Evolutionary conservation across 2,329 filamentous ascomycete species (phyloP).

Genomic region (Lecanoromycetidae sp.): DNA sequence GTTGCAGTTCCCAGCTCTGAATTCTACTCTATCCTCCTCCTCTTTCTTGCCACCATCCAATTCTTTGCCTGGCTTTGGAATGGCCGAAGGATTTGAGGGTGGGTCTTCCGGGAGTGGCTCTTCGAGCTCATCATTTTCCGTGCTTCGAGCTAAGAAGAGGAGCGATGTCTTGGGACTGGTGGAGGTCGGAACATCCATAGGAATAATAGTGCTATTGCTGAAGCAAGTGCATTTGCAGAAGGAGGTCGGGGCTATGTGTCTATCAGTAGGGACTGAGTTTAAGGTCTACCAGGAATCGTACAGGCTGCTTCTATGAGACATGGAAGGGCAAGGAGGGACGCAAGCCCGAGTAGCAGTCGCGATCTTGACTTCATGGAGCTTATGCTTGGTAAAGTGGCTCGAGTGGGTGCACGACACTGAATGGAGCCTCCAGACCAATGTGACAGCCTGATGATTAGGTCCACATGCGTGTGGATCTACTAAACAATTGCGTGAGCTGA

Average conservation of each 20-base stretch:
- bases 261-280: conserved; percentile 8
- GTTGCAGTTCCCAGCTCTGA: conserved; percentile 42
- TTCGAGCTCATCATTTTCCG: conserved; percentile 16
- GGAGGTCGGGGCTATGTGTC: conserved; percentile 40
- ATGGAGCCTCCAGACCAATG: no score
- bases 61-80: background rate
- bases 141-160: conserved; percentile 12
- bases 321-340: conserved; percentile 1
- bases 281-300: background rate
- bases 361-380: background rate
- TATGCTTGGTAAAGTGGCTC: no score
- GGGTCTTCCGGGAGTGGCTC: conserved; percentile 8
- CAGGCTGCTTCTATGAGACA: conserved; percentile 7
- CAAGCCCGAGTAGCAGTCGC: background rate
- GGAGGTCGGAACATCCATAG: conserved; percentile 38
- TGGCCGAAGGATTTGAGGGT: background rate
- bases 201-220: conserved; percentile 55
- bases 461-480: no score
- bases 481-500: no score
- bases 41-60: conserved; percentile 20
- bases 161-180: conserved; percentile 9
- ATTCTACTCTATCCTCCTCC: conserved; percentile 21
- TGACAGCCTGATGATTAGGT: no score
- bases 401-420: no score
- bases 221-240: conserved; percentile 65